A percentile compares a stretch with the other conserved stretches of the same genome.
These are phyloP conservation scores for Cordyceps cateniannulata DNA, from an alignment of 2,329 filamentous ascomycete genomes.

Conservation along the genomic window DNA sequence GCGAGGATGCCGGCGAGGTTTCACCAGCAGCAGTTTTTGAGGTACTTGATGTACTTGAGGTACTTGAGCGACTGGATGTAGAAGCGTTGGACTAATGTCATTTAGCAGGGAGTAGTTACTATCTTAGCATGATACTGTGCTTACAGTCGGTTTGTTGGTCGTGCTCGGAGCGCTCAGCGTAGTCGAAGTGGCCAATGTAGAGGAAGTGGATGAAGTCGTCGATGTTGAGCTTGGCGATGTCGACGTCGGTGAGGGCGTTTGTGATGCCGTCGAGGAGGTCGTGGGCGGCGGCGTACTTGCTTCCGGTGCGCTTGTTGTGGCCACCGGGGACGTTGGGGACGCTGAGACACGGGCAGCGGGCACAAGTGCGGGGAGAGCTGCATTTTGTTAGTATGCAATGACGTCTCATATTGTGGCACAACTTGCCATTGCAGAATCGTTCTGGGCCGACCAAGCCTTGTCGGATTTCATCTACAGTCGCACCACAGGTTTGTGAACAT, in stretches of 20 bases:
- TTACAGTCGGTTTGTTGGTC: background rate
- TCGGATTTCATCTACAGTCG: slow-evolving; percentile 18
- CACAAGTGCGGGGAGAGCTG: background rate
- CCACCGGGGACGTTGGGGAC: background rate
- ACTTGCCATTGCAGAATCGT: slow-evolving; percentile 11
- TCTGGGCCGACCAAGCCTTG: slow-evolving; percentile 13
- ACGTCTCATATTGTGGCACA: slow-evolving; percentile 16
- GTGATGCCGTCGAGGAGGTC: background rate
- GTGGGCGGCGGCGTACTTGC: slow-evolving; percentile 2
- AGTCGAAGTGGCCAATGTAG: background rate
- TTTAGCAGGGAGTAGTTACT: background rate
- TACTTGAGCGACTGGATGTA: background rate
- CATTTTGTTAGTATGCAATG: background rate
- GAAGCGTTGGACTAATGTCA: background rate
- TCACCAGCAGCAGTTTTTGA: slow-evolving; percentile 6
- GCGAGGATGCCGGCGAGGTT: slow-evolving; percentile 6
- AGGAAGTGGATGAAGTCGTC: slow-evolving; percentile 6
- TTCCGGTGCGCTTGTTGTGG: background rate
- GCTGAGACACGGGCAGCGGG: background rate
- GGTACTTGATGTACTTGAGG: slow-evolving; percentile 4
- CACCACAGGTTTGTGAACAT: slow-evolving; percentile 28
- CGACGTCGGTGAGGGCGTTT: background rate
- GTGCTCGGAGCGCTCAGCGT: background rate
- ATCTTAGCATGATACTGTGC: background rate
- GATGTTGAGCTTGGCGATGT: slow-evolving; percentile 10